phyloP scores from a whole-genome alignment of 2,329 filamentous ascomycete species.

The Huntiella savannae region DNA sequence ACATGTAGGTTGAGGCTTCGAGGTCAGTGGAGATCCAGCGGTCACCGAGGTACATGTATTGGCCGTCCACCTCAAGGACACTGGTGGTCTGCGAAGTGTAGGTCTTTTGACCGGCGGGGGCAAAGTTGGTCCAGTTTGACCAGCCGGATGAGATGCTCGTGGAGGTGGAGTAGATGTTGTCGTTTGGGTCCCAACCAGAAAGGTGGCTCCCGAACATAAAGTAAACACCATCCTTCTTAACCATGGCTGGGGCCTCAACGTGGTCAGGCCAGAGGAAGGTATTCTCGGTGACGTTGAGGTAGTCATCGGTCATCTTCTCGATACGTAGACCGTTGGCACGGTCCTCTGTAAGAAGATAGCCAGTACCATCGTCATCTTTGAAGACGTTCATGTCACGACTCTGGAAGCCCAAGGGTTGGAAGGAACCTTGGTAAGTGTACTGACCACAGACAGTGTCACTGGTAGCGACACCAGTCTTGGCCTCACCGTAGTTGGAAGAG shows the following conservation, averaged over 20 bases:
- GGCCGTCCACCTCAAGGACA: conserved; percentile 27
- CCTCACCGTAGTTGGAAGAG: conserved; percentile 38
- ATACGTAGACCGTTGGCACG: conserved; percentile 39
- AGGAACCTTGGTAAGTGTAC: conserved; percentile 26
- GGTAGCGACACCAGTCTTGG: conserved; percentile 44
- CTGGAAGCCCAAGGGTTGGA: conserved; percentile 18
- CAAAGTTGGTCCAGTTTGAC: conserved; percentile 41
- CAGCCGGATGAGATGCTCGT: conserved; percentile 39
- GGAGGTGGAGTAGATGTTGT: conserved; percentile 43
- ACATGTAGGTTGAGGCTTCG: conserved; percentile 41
- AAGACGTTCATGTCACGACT: conserved; percentile 41
- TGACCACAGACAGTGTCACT: conserved; percentile 38
- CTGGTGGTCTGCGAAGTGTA: conserved; percentile 42
- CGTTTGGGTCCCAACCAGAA: conserved; percentile 41
- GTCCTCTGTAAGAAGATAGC: conserved; percentile 43
- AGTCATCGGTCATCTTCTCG: conserved; percentile 35
- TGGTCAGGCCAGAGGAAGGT: conserved; percentile 33
- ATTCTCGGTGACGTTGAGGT: conserved; percentile 28
- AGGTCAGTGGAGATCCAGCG: conserved; percentile 44
- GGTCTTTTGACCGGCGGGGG: conserved; percentile 33
- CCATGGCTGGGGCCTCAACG: conserved; percentile 42
- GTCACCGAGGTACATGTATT: conserved; percentile 45
- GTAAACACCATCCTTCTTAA: conserved; percentile 40
- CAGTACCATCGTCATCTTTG: conserved; percentile 41
- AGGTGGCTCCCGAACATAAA: conserved; percentile 44